A percentile compares a stretch with the other conserved stretches of the same genome.
phyloP scores from a whole-genome alignment of 2,329 filamentous ascomycete species.

The Metarhizium robertsii region DNA sequence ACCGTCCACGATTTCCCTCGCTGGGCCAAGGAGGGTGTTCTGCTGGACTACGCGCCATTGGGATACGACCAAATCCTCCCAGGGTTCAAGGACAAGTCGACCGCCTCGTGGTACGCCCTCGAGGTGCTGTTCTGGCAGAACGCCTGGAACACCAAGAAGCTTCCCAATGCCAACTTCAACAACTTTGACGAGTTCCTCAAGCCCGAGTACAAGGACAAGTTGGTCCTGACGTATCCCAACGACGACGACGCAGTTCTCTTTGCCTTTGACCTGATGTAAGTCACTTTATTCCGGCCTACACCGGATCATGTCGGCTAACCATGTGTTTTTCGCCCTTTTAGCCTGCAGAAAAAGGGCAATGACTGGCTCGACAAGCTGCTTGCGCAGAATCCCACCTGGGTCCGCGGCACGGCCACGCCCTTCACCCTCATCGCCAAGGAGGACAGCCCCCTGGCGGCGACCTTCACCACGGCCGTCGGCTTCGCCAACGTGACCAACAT shows the following conservation, averaged over 20 bases:
- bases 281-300: not conserved
- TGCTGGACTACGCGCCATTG: slow-evolving; percentile 39
- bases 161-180: slow-evolving; percentile 21
- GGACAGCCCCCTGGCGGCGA: slow-evolving; percentile 21
- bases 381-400: slow-evolving; percentile 41
- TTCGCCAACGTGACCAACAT: slow-evolving; percentile 11
- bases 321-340: not conserved
- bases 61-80: slow-evolving; percentile 33
- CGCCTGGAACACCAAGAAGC: slow-evolving; percentile 26
- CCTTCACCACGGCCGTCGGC: slow-evolving; percentile 21
- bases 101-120: slow-evolving; percentile 31
- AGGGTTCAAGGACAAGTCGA: slow-evolving; percentile 30
- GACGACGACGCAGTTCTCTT: slow-evolving; percentile 48
- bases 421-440: slow-evolving; percentile 19
- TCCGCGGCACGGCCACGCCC: slow-evolving; percentile 39
- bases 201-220: slow-evolving; percentile 42
- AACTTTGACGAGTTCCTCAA: slow-evolving; percentile 33
- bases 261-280: slow-evolving; percentile 39
- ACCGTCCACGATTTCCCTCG: slow-evolving; percentile 41
- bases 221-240: slow-evolving; percentile 46
- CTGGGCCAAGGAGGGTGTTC: slow-evolving; percentile 36
- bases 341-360: slow-evolving; percentile 29
- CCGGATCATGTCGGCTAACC: not conserved
- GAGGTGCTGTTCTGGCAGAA: slow-evolving; percentile 28
- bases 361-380: slow-evolving; percentile 38